These are phyloP conservation scores for Solanum piurae DNA, from an alignment of 257 asterid genomes.

Conservation along the genomic window DNA sequence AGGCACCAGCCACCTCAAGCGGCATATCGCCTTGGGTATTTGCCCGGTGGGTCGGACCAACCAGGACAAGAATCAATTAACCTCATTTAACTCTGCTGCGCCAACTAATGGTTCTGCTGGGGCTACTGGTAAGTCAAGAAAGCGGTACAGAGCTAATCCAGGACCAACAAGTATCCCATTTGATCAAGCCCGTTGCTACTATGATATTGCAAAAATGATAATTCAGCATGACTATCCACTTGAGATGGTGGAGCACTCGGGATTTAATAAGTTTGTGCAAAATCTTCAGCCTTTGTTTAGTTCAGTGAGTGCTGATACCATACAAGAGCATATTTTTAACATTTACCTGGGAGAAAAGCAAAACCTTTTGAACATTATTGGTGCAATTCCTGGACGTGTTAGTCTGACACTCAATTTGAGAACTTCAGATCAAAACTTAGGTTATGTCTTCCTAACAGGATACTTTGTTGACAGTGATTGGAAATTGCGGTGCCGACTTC, in stretches of 20 bases:
- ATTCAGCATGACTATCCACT: constrained; percentile 76
- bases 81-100: constrained; percentile 14
- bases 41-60: constrained; percentile 46
- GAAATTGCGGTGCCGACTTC: constrained; percentile 56
- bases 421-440: constrained; percentile 44
- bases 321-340: constrained; percentile 41
- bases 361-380: constrained; percentile 39
- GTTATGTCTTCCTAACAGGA: constrained; percentile 49
- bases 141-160: constrained; percentile 43
- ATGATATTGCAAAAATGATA: constrained; percentile 61
- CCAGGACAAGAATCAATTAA: constrained; percentile 25
- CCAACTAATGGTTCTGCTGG: constrained; percentile 24
- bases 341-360: constrained; percentile 56
- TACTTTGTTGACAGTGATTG: constrained; percentile 67
- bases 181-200: constrained; percentile 33
- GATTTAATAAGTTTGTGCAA: constrained; percentile 44
- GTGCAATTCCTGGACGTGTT: constrained; percentile 50
- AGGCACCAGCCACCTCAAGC: constrained; percentile 88
- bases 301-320: constrained; percentile 13
- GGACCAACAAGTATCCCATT: constrained; percentile 13
- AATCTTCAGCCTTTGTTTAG: constrained; percentile 58
- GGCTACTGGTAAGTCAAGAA: constrained; percentile 49
- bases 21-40: constrained; percentile 68
- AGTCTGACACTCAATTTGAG: constrained; percentile 60
- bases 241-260: constrained; percentile 54